Base-by-base conservation (phyloP, 345 rosid genomes). In the Gossypium australe region DNA sequence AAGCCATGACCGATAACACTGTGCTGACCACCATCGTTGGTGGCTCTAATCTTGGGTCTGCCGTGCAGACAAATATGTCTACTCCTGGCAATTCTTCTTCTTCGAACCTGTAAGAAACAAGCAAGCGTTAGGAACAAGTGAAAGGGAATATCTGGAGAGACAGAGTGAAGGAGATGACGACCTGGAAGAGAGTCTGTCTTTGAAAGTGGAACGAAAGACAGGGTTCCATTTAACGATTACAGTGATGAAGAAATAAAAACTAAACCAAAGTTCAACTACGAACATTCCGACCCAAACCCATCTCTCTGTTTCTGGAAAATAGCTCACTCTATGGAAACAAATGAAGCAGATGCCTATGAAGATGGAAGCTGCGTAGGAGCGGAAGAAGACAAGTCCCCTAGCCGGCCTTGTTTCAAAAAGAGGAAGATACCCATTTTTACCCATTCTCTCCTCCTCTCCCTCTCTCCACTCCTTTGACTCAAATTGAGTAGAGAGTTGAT, bases 61-160 rank as follows among this genome's bases (percentile, higher is more conserved):
- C 89, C 3, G 91, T 87, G 85, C 87, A 87, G 1, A 87, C 86
- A 25, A 81, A 87, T 16, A 85, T 67, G 47, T 87, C 91, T 44
- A 87, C 82, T 2, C 80, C 69, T 0, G 89, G 89, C 59, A 87
- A 71, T 0, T 20, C 45, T 2, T 81, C 81, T 1, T 82, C 63
- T 7, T 71, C 79, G 10, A 75, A 75, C 57, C 87, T 85, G 81
- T 51, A 27, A 27, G 34, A 27, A 27, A 27, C 34, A 27, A 27
- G 3, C 34, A 27, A 27, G 34, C 34, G 34, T 27, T 27, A 27
- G 34, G 34, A 27, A 27, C 34, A 27, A 27, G 34, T 0, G 4
- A 27, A 27, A 27, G 34, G 34, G 34, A 27, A 27, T 27, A 27
- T 27, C 0, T 27, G 34, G 4, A 27, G 34, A 27, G 34, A 27